phyloP scores from a whole-genome alignment of 2,329 filamentous ascomycete genomes.

The Tricladium varicosporioides region DNA sequence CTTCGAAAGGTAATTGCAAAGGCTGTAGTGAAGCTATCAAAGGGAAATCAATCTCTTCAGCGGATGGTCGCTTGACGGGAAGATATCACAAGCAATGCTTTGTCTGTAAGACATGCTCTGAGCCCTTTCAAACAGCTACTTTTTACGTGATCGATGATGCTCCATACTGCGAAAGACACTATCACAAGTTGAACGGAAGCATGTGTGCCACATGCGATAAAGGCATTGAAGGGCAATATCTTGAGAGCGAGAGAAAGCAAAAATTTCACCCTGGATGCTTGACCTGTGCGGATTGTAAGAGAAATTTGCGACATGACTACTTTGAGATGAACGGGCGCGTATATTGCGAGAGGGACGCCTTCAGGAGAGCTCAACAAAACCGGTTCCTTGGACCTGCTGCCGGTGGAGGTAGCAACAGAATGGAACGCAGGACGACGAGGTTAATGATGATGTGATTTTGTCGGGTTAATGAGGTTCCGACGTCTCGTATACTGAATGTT shows the following conservation, averaged over 20 bases:
- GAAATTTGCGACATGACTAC: constrained; percentile 77
- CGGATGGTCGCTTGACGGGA: constrained; percentile 86
- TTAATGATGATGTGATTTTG: constrained; percentile 46
- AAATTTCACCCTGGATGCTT: constrained; percentile 91
- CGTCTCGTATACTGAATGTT: constrained; percentile 1
- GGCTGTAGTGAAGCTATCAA: constrained; percentile 76
- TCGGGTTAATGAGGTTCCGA: constrained; percentile 5
- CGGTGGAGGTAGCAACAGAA: constrained; percentile 28
- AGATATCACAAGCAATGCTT: constrained; percentile 96
- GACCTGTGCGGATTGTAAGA: constrained; percentile 74
- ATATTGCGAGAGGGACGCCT: constrained; percentile 87
- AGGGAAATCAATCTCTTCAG: constrained; percentile 91
- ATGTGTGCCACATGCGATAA: constrained; percentile 75
- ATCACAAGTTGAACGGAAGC: constrained; percentile 87
- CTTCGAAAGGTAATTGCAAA: constrained; percentile 66
- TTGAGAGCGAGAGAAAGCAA: constrained; percentile 73
- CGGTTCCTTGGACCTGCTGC: constrained; percentile 20
- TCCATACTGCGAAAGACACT: constrained; percentile 89
- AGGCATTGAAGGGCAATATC: constrained; percentile 91
- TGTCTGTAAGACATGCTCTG: constrained; percentile 78
- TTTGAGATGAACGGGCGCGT: constrained; percentile 80
- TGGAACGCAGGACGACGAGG: constrained; percentile 47
- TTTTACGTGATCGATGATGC: constrained; percentile 89
- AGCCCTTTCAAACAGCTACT: constrained; percentile 80
- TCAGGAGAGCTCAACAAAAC: constrained; percentile 28